Percentiles rank a stretch among this genome's conserved stretches.
Evolutionary conservation across 129 eudicot species (phyloP).

Genomic region (Solidago caesia): DNA sequence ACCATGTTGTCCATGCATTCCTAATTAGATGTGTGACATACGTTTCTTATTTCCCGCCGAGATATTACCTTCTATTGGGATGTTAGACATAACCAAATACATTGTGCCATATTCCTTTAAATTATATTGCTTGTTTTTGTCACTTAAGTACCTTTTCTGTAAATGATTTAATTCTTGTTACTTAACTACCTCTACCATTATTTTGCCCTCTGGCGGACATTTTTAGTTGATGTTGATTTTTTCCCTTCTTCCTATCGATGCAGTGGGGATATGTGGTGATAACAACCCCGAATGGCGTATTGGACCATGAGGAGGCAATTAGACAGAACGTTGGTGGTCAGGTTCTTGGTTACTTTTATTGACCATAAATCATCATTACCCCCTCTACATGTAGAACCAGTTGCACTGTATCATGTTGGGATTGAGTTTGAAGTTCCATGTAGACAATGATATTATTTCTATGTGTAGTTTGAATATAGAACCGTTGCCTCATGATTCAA

Average conservation of each 20-base stretch:
- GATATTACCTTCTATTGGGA: too few species aligned
- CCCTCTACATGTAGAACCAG: slow-evolving; percentile 21
- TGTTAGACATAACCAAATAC: too few species aligned
- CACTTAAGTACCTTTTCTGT: too few species aligned
- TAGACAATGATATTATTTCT: not conserved
- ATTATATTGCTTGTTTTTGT: too few species aligned
- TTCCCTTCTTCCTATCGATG: slow-evolving; percentile 13
- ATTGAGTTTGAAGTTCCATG: slow-evolving; percentile 21
- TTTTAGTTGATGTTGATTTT: not conserved
- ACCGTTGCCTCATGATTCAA: not conserved
- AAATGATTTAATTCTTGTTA: too few species aligned
- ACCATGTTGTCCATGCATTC: too few species aligned
- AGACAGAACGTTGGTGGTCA: slow-evolving; percentile 89
- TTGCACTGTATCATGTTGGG: not conserved
- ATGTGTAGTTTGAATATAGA: slow-evolving; percentile 5
- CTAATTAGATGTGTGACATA: too few species aligned
- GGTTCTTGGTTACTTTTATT: slow-evolving; percentile 84
- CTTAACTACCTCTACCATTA: too few species aligned
- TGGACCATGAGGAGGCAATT: slow-evolving; percentile 93
- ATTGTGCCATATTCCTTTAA: too few species aligned
- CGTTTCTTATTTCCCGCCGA: too few species aligned
- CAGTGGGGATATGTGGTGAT: slow-evolving; percentile 99
- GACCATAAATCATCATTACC: slow-evolving; percentile 4
- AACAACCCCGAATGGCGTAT: slow-evolving; percentile 84
- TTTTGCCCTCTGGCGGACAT: too few species aligned